Percentiles rank a stretch among this genome's conserved stretches.
These are phyloP conservation scores for Solanum ahanhuiri DNA, from an alignment of 257 asterid genomes.

Conservation along the genomic window DNA sequence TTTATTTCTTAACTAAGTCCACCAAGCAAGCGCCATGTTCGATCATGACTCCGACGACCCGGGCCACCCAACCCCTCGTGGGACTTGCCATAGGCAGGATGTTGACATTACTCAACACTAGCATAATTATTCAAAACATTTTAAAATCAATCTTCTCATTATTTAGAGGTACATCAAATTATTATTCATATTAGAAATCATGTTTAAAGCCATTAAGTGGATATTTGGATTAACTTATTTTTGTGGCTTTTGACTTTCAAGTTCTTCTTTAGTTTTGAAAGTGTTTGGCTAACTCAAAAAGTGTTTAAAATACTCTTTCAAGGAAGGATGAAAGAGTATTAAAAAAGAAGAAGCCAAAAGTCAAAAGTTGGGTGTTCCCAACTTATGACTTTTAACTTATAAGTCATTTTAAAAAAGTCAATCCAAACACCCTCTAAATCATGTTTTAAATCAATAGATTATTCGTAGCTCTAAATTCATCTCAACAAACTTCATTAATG, in stretches of 20 bases:
- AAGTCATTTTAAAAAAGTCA: not conserved
- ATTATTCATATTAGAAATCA: not conserved
- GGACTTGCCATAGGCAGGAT: too few species aligned
- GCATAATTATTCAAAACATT: not conserved
- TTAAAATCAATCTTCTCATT: not conserved
- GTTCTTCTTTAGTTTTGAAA: not conserved
- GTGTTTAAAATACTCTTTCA: too few species aligned
- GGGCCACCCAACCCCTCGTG: too few species aligned
- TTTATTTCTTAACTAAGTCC: too few species aligned
- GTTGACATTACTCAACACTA: too few species aligned
- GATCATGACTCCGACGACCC: too few species aligned
- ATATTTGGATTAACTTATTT: not conserved
- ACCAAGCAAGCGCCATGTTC: too few species aligned
- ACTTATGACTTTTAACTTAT: too few species aligned
- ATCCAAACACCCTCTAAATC: not conserved
- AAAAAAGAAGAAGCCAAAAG: too few species aligned
- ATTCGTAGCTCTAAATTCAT: not conserved
- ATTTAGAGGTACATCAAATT: not conserved
- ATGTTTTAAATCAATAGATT: too few species aligned
- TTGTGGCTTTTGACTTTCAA: not conserved
- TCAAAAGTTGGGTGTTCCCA: not conserved
- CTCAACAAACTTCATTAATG: not conserved
- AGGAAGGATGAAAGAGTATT: too few species aligned
- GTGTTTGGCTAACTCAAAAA: not conserved
- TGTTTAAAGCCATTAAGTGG: not conserved